Base-by-base conservation (phyloP, 495 filamentous ascomycete genomes). In the Hypoxylon fuscum region DNA sequence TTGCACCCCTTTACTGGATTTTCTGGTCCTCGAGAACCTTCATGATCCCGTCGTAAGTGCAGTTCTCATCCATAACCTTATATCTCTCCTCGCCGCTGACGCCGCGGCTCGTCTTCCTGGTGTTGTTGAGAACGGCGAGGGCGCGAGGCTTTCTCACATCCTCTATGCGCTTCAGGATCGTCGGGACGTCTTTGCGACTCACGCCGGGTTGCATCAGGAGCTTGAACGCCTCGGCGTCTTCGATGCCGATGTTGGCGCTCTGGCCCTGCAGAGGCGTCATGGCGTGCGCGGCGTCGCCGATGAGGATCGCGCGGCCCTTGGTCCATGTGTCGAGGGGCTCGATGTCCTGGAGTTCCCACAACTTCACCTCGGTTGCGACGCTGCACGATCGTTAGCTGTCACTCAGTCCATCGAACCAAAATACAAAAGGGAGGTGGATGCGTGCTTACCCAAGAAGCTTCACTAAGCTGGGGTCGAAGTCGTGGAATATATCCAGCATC, bases 211-310 rank as follows among this genome's bases (percentile, higher is more conserved):
- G 41, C 14, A 25, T 62, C 18, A 74, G 47, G 2, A 69, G 64
- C 25, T 50, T 50, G 10, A 74, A 64, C 0, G 59, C 64, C 17
- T 73, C 70, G 0, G 72, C 76, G 41, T 79, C 77, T 61, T 79
- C 77, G 21, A 79, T 71, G 1, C 75, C 69, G 17, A 72, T 59
- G 15, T 65, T 73, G 5, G 71, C 72, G 12, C 76, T 77, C 27
- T 76, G 68, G 1, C 72, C 78, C 31, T 78, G 74, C 20, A 67
- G 47, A 1, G 73, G 75, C 1, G 68, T 64, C 71, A 77, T 74
- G n/a, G 76, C 75, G 54, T 81, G 78, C 0, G 78, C 77, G 0
- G 78, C 77, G 40, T 81, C 78, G 18, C 76, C 78, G 37, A 79
- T 73, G 27, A 82, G 62, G 11, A 76, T 71, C 5, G 67, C 64